Conservation (phyloP, 257 asterid species). For the Solanum paucissectum region DNA sequence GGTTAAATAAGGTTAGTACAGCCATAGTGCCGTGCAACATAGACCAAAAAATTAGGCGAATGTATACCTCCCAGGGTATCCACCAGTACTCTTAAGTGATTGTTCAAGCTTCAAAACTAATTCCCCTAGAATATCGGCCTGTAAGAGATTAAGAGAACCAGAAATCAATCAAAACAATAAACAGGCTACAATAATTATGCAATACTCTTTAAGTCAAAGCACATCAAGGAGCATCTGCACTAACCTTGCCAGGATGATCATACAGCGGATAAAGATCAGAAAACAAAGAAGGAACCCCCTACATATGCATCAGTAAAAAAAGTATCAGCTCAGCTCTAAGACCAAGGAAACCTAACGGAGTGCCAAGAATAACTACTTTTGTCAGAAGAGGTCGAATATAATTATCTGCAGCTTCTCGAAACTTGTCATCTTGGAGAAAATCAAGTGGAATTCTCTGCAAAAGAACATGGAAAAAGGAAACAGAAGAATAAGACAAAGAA, state of each 20-base stretch:
- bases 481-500: background rate
- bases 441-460: constrained; percentile 5
- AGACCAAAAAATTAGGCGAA: background rate
- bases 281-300: constrained; percentile 98
- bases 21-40: background rate
- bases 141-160: constrained; percentile 14
- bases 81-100: constrained; percentile 61
- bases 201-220: background rate
- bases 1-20: background rate
- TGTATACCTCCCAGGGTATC: constrained; percentile 73
- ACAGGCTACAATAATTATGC: background rate
- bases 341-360: background rate
- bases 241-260: constrained; percentile 83
- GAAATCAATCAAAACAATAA: background rate
- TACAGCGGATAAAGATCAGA: constrained; percentile 90
- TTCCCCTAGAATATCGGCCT: constrained; percentile 84
- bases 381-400: constrained; percentile 5
- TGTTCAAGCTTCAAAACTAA: constrained; percentile 64
- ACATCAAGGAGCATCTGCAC: constrained; percentile 10
- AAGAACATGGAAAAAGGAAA: background rate
- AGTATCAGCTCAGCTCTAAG: background rate
- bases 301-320: constrained; percentile 21
- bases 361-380: background rate
- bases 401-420: background rate
- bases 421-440: constrained; percentile 3